Base-by-base conservation (phyloP, 371 early-diverging fungal species). In the Syncephalastrum sp. region DNA sequence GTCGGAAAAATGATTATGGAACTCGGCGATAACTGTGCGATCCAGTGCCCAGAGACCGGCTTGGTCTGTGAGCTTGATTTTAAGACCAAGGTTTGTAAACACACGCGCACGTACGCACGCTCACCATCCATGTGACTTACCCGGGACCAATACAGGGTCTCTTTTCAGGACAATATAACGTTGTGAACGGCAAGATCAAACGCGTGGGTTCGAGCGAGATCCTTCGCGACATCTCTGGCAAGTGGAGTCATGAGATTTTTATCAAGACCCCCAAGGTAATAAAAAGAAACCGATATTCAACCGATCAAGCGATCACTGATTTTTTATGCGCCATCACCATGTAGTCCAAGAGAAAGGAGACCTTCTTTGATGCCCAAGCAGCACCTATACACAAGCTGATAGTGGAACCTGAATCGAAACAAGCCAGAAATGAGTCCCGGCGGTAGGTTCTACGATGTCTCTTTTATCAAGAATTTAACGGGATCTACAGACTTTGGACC, bases 1-100 rank as follows among this genome's bases (percentile, higher is more conserved):
- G 63, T 63, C 19, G 98, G 98, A 17, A 96, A 90, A 45, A 96
- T 97, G 95, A 82, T 89, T 51, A 70, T 96, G 63, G 98, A 97
- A 66, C 70, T 97, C 24, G 96, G 96, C 38, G 98, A 97, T 66
- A 66, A 69, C 13, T 84, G 89, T 0, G 74, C 77, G 0, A 82
- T 97, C 4, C 74, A 70, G 43, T 96, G 97, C 64, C 70, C 74
- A 19, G 74, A 88, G 59, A 82, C 78, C 54, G 94, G 89, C 61
- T 75, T 95, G 55, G 56, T 84, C 24, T 91, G 90, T 58, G 84
- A 86, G 48, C 71, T 96, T 24, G 96, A 97, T 51, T 97, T 97
- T 69, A 92, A 93, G 72, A 89, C 91, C 54, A 94, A 93, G 82
- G 94, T 91, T 33, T 3, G 15, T 43, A 60, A 49, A 52, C 16